Conservation (phyloP, 1,139 yeast species). For the Candida mesenterica region DNA sequence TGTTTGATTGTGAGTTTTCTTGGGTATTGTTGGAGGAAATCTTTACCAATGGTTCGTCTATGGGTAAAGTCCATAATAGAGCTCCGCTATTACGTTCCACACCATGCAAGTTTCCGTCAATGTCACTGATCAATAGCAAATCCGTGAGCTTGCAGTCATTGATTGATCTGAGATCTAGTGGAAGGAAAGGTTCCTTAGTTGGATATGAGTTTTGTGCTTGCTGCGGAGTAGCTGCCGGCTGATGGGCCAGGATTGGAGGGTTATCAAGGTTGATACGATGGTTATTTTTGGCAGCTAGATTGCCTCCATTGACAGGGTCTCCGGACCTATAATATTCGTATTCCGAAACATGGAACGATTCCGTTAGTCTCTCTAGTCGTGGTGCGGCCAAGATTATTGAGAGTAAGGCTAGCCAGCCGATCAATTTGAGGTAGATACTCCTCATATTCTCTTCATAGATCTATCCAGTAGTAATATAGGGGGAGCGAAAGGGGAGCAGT, state of each 20-base stretch:
- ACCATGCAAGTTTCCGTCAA: constrained; percentile 88
- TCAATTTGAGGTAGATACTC: constrained; percentile 8
- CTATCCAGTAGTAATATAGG: too few relatives aligned
- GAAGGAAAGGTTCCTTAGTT: constrained; percentile 21
- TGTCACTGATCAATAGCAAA: constrained; percentile 69
- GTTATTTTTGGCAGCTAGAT: background rate
- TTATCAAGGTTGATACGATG: background rate
- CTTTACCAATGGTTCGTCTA: constrained; percentile 50
- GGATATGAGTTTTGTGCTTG: constrained; percentile 8
- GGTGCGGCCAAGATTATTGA: constrained; percentile 18
- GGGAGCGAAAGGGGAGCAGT: too few relatives aligned
- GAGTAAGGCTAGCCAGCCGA: constrained; percentile 8
- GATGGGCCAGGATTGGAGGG: background rate
- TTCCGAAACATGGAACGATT: constrained; percentile 4
- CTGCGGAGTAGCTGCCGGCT: constrained; percentile 3
- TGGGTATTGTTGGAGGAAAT: constrained; percentile 33
- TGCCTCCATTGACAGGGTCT: background rate
- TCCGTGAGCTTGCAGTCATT: constrained; percentile 60
- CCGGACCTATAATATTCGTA: constrained; percentile 1
- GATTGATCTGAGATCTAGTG: constrained; percentile 41
- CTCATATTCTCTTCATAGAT: constrained; percentile 7
- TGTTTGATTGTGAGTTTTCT: constrained; percentile 28
- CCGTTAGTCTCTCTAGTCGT: constrained; percentile 25
- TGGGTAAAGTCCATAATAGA: constrained; percentile 71
- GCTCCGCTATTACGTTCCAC: constrained; percentile 76